Base-by-base conservation (phyloP, 1,284 basidiomycete genomes). In the Melampsora larici-populina region DNA sequence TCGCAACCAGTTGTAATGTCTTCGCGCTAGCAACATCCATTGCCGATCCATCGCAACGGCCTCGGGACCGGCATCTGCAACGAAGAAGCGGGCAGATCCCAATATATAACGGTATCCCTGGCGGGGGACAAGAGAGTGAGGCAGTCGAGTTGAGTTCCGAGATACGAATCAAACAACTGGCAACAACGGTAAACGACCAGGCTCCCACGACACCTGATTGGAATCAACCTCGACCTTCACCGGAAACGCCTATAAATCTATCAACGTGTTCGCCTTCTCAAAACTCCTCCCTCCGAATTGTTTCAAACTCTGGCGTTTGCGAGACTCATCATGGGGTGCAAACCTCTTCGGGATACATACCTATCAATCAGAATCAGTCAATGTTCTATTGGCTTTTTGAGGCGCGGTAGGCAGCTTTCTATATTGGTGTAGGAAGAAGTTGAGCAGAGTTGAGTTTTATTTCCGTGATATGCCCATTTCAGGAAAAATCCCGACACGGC, bases 341-440 rank as follows among this genome's bases (percentile, higher is more conserved):
- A 62, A 89, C 90, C 82, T 87, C 89, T 79, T 90, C 90, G 0
- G 90, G 89, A 0, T 89, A 90, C 79, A 88, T 87, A 0, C 88
- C 89, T 82, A 80, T 89, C 13, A 85, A 86, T 4, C 81, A 86
- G 2, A 85, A 85, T 29, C 83, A 89, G 81, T 89, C 88, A 80
- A 84, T 89, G 33, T 89, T 88, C 88, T 89, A 89, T 82, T 90
- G 89, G 89, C 89, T 89, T 83, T 90, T 90, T 79, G 88, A 85
- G 49, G 86, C 89, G 1, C 87, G 89, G 48, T 49, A 21, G 21
- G 48, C 21, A 21, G 21, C 11, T n/a, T n/a, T n/a, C n/a, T n/a
- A n/a, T n/a, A 49, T 49, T 49, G 48, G 21, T 49, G 48, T n/a
- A n/a, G n/a, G n/a, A n/a, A n/a, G n/a, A n/a, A 11, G 48, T 21